Evolutionary conservation across 2,329 filamentous ascomycete species (phyloP), one percentile per base, ranked within the genome.

Genomic region (Zelopaecilomyces penicillatus): DNA sequence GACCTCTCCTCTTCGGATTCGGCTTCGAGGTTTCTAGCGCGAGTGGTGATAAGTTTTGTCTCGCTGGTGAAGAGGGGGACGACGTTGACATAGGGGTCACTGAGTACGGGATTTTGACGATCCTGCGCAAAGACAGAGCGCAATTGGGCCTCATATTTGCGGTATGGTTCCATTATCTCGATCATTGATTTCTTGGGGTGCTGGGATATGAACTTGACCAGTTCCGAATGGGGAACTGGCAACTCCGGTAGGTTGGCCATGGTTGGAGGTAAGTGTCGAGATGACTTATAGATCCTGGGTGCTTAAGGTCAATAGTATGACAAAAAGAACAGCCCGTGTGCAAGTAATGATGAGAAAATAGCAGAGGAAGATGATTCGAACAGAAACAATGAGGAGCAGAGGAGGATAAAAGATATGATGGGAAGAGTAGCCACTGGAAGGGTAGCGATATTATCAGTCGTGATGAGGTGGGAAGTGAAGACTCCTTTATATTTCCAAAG

Each of bases 81-180:
- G 27, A 85, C 66, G 53, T 85, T 87, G 57, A 84, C 64, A 46
- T 74, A 62, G 5, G 70, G 70, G 50, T 83, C 73, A 31, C 75
- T 60, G 12, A 84, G 66, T 19, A 69, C 64, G 5, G 76, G 69
- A 50, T 85, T 78, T 42, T 68, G 62, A 5, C 80, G 79, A 40
- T 85, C 72, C 56, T 87, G 85, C 33, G 84, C 83, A 55, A 81
- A 88, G 12, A 83, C 56, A 50, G 82, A 73, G 37, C 85, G 78
- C 42, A 88, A 67, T 48, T 76, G 71, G 39, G 76, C 71, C 60
- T 89, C 85, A 53, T 82, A 87, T 43, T 75, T 63, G 57, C 82
- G 78, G 63, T 80, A 88, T 0, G 84, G 84, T 41, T 74, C 65
- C 45, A 87, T 61, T 42, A 88, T 67, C 31, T 83, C 69, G 5